phyloP scores from a whole-genome alignment of 495 filamentous ascomycete species.

The Pseudoneurospora amorphoporcata region DNA sequence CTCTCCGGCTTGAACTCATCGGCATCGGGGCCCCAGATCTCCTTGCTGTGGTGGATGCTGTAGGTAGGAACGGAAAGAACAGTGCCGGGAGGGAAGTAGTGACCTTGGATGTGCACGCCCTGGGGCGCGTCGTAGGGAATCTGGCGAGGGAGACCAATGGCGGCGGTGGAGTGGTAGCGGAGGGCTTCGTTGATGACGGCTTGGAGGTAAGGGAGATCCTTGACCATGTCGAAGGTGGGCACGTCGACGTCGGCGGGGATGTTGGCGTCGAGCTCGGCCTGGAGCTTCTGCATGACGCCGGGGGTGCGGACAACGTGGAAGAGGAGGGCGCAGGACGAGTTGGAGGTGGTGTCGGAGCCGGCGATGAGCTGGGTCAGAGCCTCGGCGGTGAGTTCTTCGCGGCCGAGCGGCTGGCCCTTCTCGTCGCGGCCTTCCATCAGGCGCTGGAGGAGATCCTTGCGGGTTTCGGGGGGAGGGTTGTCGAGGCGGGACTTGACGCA shows the following conservation, averaged over 20 bases:
- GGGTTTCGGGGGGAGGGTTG: constrained; percentile 47
- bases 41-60: constrained; percentile 70
- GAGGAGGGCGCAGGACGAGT: constrained; percentile 78
- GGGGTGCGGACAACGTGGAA: constrained; percentile 65
- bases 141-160: constrained; percentile 76
- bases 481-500: constrained; percentile 64
- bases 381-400: constrained; percentile 77
- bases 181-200: constrained; percentile 82
- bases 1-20: constrained; percentile 70
- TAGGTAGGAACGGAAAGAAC: constrained; percentile 78
- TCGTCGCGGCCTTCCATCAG: constrained; percentile 83
- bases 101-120: constrained; percentile 37
- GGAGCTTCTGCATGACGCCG: constrained; percentile 60
- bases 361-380: constrained; percentile 86
- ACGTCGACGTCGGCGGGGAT: constrained; percentile 51
- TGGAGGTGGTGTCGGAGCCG: constrained; percentile 81
- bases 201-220: constrained; percentile 67
- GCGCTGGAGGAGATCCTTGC: constrained; percentile 71
- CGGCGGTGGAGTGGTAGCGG: constrained; percentile 80
- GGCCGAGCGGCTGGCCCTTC: constrained; percentile 59
- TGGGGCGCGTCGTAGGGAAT: constrained; percentile 49
- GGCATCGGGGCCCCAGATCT: constrained; percentile 78
- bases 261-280: constrained; percentile 59
- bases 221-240: constrained; percentile 60
- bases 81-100: constrained; percentile 64